phyloP scores from a whole-genome alignment of 192 early-diverging fungal genomes.

The Podila clonocystis region DNA sequence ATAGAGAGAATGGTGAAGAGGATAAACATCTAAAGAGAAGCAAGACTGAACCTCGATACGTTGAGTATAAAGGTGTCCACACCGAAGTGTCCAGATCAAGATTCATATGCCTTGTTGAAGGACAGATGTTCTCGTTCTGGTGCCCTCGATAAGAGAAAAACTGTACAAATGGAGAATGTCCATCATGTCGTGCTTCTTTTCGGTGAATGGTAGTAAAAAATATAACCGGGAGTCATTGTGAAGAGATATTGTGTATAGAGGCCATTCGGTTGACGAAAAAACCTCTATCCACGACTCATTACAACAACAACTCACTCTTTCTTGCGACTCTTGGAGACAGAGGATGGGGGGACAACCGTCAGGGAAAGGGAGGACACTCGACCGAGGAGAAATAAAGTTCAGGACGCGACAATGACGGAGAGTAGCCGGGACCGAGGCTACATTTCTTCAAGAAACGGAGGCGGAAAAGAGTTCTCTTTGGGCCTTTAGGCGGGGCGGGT shows the following conservation, averaged over 20 bases:
- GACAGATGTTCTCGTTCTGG: background rate
- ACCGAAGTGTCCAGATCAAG: conserved; percentile 16
- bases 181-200: background rate
- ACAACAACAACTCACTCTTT: conserved; percentile 36
- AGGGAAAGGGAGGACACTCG: background rate
- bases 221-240: conserved; percentile 29
- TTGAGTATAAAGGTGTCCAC: conserved; percentile 52
- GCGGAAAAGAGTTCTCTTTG: background rate
- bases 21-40: conserved; percentile 10
- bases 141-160: background rate
- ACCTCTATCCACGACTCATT: conserved; percentile 22
- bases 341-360: background rate
- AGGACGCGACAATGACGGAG: background rate
- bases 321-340: background rate
- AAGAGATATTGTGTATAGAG: conserved; percentile 14
- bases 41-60: conserved; percentile 40
- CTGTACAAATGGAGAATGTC: background rate
- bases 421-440: background rate
- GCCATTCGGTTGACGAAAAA: conserved; percentile 46
- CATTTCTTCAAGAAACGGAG: conserved; percentile 11
- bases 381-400: background rate
- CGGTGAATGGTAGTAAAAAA: background rate
- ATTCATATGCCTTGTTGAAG: conserved; percentile 13
- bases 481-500: background rate
- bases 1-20: background rate